Base-by-base conservation (phyloP, 371 early-diverging fungal species). In the Cokeromyces recurvatus region DNA sequence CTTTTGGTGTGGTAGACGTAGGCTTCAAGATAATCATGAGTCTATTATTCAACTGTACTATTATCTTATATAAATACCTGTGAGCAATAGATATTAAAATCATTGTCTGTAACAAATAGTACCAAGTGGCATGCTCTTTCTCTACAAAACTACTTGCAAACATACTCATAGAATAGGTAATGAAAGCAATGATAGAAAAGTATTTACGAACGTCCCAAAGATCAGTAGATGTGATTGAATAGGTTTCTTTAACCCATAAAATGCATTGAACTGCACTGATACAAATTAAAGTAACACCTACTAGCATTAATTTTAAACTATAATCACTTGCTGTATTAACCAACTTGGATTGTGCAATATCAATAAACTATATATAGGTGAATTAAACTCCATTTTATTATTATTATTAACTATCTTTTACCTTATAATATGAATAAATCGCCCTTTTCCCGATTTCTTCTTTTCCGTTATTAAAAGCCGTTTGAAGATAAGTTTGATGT, bases 51-150 rank as follows among this genome's bases (percentile, higher is more conserved):
- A n/a, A n/a, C n/a, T n/a, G n/a, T n/a, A n/a, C n/a, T n/a, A n/a
- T n/a, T n/a, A n/a, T n/a, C n/a, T n/a, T n/a, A n/a, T n/a, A n/a
- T n/a, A n/a, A n/a, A n/a, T 77, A 81, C 62, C 78, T 73, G 20
- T 74, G 69, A 4, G 76, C 12, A 2, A 69, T 48, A 7, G 72
- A 59, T 17, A 79, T 46, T 0, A 74, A 40, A 56, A 74, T 69
- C 46, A 78, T 48, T 1, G 85, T 84, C 46, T 84, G 83, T 22
- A 59, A 48, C 57, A 78, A 79, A 60, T 77, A 87, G 46, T 81
- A 88, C 90, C 90, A 90, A 43, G 79, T 78, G 46, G 66, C 70
- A 43, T 85, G 86, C 53, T 90, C 90, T 43, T 90, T 87, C 56
- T 90, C 90, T 1, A 90, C 77, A 59, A 82, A 81, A 38, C 88